These are phyloP conservation scores for Colletotrichum sp. DNA, from an alignment of 2,329 filamentous ascomycete genomes.

Conservation along the genomic window DNA sequence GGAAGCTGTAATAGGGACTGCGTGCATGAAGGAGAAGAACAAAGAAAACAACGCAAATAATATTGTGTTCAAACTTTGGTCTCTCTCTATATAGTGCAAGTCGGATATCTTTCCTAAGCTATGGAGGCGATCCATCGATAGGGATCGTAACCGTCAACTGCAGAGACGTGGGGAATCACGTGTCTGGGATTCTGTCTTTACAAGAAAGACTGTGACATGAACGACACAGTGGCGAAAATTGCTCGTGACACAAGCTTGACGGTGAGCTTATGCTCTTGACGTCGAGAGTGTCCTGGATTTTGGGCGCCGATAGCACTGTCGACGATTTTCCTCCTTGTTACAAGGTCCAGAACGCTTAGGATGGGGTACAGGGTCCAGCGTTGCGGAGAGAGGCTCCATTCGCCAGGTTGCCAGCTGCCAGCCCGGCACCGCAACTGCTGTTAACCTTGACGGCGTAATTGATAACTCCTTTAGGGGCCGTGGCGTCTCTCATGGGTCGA, in stretches of 20 bases:
- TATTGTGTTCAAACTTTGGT: neutral
- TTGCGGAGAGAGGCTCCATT: neutral
- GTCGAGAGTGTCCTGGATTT: neutral
- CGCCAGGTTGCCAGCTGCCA: neutral
- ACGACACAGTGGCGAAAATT: neutral
- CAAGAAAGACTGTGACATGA: neutral
- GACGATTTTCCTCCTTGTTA: no score
- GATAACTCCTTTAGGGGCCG: neutral
- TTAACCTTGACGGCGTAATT: neutral
- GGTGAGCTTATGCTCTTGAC: neutral
- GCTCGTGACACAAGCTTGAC: neutral
- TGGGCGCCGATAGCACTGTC: no score
- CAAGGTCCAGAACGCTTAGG: no score
- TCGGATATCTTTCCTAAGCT: neutral
- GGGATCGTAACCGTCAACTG: neutral
- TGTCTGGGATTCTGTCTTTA: no score
- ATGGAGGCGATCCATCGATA: neutral
- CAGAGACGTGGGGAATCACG: neutral
- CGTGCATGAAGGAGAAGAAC: neutral
- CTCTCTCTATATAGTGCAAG: neutral
- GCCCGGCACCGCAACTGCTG: neutral
- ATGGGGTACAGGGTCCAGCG: neutral
- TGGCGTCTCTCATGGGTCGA: neutral
- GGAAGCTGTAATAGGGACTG: neutral
- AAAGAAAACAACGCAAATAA: neutral